These are phyloP conservation scores for Sphagnum fallax DNA, from an alignment of 228 moss, liverwort and hornwort genomes.

Conservation along the genomic window DNA sequence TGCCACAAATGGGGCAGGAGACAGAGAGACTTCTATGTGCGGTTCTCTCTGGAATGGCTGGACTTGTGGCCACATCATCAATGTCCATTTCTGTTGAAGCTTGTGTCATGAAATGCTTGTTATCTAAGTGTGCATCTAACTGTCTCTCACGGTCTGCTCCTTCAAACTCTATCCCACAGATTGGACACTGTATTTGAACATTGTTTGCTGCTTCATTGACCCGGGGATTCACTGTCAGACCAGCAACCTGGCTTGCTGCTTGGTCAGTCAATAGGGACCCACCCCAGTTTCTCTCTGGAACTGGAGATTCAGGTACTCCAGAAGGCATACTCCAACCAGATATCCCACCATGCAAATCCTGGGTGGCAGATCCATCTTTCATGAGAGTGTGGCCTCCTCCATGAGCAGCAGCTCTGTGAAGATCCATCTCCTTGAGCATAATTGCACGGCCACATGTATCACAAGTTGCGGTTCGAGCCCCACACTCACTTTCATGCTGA, in stretches of 20 bases:
- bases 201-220: conserved; percentile 7
- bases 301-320: neutral
- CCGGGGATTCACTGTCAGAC: conserved; percentile 4
- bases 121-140: conserved; percentile 69
- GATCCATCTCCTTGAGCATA: conserved; percentile 94
- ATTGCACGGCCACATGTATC: conserved; percentile 65
- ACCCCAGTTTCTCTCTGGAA: neutral
- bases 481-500: conserved; percentile 93
- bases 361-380: conserved; percentile 9
- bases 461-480: conserved; percentile 82
- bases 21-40: conserved; percentile 55
- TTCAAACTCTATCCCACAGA: conserved; percentile 47
- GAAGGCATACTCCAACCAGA: conserved; percentile 2
- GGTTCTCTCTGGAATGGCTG: conserved; percentile 5
- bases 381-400: conserved; percentile 12
- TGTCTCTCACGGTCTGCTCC: conserved; percentile 60
- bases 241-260: conserved; percentile 4
- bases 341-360: conserved; percentile 3
- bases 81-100: conserved; percentile 40
- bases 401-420: conserved; percentile 89
- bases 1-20: conserved; percentile 95
- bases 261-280: conserved; percentile 6
- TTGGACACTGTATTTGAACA: conserved; percentile 42
- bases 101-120: conserved; percentile 43
- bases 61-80: conserved; percentile 9